phyloP scores from a whole-genome alignment of 495 filamentous ascomycete genomes.

The Penicillium lividum region DNA sequence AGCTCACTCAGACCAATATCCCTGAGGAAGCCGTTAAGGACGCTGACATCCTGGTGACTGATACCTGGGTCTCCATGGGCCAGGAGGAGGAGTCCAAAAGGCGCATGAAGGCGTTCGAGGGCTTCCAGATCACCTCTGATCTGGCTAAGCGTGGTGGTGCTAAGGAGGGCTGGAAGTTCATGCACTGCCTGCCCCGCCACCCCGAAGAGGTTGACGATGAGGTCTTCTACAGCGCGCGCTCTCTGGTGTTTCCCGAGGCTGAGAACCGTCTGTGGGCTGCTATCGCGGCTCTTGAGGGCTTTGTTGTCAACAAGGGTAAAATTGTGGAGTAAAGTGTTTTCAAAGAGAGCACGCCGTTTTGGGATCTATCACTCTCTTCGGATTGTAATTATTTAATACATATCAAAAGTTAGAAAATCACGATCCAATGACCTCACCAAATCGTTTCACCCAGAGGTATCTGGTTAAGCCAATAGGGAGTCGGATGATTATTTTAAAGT shows the following conservation, averaged over 20 bases:
- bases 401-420: not conserved
- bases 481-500: not conserved
- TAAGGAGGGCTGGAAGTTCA: constrained; percentile 90
- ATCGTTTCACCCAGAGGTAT: not conserved
- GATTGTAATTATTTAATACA: constrained; percentile 7
- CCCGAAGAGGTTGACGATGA: constrained; percentile 91
- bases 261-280: constrained; percentile 94
- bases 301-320: constrained; percentile 87
- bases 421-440: not conserved
- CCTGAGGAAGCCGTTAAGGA: constrained; percentile 88
- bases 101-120: constrained; percentile 76
- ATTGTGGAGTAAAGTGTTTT: constrained; percentile 36
- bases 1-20: constrained; percentile 68
- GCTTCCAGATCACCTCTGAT: constrained; percentile 85
- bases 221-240: constrained; percentile 82
- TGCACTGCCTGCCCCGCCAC: constrained; percentile 97
- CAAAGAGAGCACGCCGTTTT: constrained; percentile 1
- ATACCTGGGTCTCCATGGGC: constrained; percentile 98
- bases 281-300: constrained; percentile 80
- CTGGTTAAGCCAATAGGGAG: not conserved
- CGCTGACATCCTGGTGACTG: constrained; percentile 89
- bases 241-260: constrained; percentile 87
- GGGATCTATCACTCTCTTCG: not conserved
- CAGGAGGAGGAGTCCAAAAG: constrained; percentile 81
- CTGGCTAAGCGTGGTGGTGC: constrained; percentile 83